Percentiles rank a stretch among this genome's conserved stretches.
phyloP scores from a whole-genome alignment of 2,329 filamentous ascomycete species.

The Penicillium sp. region DNA sequence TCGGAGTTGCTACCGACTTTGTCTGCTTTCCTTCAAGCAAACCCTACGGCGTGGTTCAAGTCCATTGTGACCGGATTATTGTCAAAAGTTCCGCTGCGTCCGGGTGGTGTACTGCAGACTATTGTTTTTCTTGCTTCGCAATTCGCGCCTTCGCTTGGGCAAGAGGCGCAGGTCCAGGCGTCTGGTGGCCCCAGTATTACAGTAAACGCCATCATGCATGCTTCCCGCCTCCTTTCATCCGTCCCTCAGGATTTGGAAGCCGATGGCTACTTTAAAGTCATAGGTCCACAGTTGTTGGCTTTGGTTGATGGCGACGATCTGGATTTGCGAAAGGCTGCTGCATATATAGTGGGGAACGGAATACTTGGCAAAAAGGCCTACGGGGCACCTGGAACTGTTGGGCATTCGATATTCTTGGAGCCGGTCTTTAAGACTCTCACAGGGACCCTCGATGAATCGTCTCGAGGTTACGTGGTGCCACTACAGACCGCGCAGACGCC shows the following conservation, averaged over 20 bases:
- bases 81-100: constrained; percentile 46
- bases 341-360: constrained; percentile 50
- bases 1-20: constrained; percentile 41
- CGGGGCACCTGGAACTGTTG: constrained; percentile 46
- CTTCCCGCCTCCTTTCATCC: constrained; percentile 47
- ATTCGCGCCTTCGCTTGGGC: constrained; percentile 45
- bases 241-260: constrained; percentile 46
- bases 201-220: constrained; percentile 51
- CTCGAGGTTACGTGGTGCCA: constrained; percentile 34
- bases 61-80: constrained; percentile 40
- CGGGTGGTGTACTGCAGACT: constrained; percentile 47
- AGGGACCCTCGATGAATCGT: constrained; percentile 33
- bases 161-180: constrained; percentile 34
- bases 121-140: constrained; percentile 50
- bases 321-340: constrained; percentile 47
- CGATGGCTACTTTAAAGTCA: constrained; percentile 41
- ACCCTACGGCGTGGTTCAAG: constrained; percentile 46
- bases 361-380: constrained; percentile 46
- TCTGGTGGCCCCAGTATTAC: constrained; percentile 47
- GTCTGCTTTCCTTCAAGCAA: constrained; percentile 44
- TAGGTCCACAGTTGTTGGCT: constrained; percentile 46
- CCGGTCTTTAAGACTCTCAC: constrained; percentile 46
- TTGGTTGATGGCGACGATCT: constrained; percentile 46
- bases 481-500: background rate
- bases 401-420: constrained; percentile 48